Percentiles rank a stretch among this genome's conserved stretches.
Evolutionary conservation across 805 yeast genomes (phyloP).

Genomic region (Metschnikowia santaceciliae): DNA sequence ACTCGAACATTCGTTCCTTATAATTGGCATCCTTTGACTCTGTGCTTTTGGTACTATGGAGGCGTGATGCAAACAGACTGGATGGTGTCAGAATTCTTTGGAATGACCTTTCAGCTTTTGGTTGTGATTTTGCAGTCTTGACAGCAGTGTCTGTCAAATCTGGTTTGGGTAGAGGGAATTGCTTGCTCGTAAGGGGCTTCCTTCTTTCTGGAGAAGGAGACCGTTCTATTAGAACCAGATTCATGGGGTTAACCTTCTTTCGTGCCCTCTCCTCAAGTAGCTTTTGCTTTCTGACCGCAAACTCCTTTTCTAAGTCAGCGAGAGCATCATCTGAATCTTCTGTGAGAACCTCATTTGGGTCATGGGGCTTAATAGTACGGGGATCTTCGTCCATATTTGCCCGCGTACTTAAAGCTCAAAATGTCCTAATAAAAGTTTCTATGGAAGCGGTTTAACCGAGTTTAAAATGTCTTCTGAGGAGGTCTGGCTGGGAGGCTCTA

Average conservation of each 20-base stretch:
- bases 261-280: conserved; percentile 17
- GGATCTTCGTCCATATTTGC: conserved; percentile 27
- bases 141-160: neutral
- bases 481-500: neutral
- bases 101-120: neutral
- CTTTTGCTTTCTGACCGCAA: conserved; percentile 21
- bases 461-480: neutral
- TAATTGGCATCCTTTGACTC: conserved; percentile 4
- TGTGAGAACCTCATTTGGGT: conserved; percentile 31
- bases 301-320: conserved; percentile 37
- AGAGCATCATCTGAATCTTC: conserved; percentile 38
- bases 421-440: neutral
- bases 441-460: too few species aligned
- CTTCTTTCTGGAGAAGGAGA: conserved; percentile 15
- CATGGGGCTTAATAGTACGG: conserved; percentile 20
- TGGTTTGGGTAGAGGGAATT: neutral
- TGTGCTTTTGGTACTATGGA: conserved; percentile 5
- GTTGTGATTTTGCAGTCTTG: neutral
- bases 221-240: conserved; percentile 10
- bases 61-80: conserved; percentile 13
- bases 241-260: conserved; percentile 5
- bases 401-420: neutral
- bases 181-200: neutral
- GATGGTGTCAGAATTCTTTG: conserved; percentile 9
- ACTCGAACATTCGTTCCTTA: conserved; percentile 16